Evolutionary conservation across 83 land plant species (phyloP), one percentile per base, ranked within the genome.

Genomic region (Diphasiastrum complanatum): DNA sequence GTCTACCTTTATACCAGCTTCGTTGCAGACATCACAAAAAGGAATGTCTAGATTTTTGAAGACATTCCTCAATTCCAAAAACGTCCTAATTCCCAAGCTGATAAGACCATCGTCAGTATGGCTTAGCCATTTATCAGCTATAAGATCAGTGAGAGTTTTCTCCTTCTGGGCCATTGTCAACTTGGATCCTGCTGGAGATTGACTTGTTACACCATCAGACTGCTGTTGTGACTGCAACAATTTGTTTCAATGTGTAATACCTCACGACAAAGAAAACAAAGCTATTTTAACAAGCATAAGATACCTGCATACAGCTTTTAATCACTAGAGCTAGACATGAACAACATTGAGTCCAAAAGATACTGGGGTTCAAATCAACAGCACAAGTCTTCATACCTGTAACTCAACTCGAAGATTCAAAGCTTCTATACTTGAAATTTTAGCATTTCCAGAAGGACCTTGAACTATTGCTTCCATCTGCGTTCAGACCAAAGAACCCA

Each of bases 11-110:
- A 92, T 77, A 19, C 76, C 95, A 66, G 91, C 86, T 68, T 92
- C 98, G 60, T 88, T 92, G 81, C 98, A 92, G n/a, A 85, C 84
- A 60, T 81, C 82, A 66, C 98, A 92, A 45, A 78, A 63, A 48
- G 91, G 91, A 24, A 85, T 70, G 10, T 85, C 88, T 58, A 76
- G 71, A 47, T 57, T 72, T 46, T 66, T 79, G 67, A 92, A 92
- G 72, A 88, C 72, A 63, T 82, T 83, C 22, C 96, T 76, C 31
- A 92, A 76, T 58, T 92, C 98, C 59, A 92, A 79, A 47, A 88
- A 85, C 2, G 98, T 81, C 65, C 79, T 70, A 5, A 83, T 69
- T 14, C 98, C 98, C 61, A 92, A 68, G 37, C 78, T 77, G 30
- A 92, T 50, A 24, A 43, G 67, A 0, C 91, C 91, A 49, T 75